Evolutionary conservation across 441 rosid genomes (phyloP).

Genomic region (Francoa sonchifolia): DNA sequence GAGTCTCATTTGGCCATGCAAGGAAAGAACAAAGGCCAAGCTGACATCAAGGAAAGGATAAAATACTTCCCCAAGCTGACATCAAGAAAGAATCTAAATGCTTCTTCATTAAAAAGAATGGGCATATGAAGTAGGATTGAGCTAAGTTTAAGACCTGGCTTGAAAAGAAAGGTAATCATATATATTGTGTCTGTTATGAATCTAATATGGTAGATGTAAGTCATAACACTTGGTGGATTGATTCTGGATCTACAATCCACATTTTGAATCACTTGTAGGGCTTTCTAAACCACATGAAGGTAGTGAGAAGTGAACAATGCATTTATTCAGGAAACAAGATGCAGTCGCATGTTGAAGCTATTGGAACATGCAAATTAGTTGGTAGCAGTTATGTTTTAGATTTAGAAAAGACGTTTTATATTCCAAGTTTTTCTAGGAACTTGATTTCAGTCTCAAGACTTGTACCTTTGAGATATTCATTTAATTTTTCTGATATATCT

Average conservation of each 20-base stretch:
- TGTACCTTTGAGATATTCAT: not conserved
- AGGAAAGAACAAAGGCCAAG: not conserved
- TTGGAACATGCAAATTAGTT: not conserved
- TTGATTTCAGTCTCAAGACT: not conserved
- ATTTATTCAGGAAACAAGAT: no score
- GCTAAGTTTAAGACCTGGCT: not conserved
- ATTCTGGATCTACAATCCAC: slow-evolving; percentile 2
- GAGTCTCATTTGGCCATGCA: not conserved
- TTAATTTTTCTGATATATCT: not conserved
- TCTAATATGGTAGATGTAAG: no score
- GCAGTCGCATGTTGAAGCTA: no score
- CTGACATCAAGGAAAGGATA: not conserved
- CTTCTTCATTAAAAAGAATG: not conserved
- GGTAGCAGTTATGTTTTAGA: not conserved
- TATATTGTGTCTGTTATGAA: not conserved
- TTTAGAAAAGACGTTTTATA: no score
- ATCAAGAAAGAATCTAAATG: no score
- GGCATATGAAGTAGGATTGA: not conserved
- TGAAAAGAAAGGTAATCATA: no score
- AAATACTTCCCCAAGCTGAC: no score
- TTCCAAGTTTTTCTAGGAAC: not conserved
- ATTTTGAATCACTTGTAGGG: not conserved
- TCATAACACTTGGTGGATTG: not conserved
- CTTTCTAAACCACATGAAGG: no score
- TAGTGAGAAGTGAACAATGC: no score